Evolutionary conservation across 345 rosid genomes (phyloP).

Genomic region (Lenwebbia sp.): DNA sequence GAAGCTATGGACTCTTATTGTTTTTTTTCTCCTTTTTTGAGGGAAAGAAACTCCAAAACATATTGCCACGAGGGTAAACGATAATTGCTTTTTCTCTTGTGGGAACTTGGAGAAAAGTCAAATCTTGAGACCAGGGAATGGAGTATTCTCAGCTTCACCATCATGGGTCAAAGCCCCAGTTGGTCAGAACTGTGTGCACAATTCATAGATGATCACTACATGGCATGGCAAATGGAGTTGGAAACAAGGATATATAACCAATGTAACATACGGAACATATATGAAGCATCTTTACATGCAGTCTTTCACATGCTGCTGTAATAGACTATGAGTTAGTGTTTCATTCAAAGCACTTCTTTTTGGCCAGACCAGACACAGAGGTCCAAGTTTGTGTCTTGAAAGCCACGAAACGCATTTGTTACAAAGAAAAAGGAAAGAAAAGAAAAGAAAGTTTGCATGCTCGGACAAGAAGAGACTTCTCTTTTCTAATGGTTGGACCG

Average conservation of each 20-base stretch:
- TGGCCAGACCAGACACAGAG: background rate
- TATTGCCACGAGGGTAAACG: background rate
- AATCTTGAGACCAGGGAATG: background rate
- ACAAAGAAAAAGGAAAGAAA: background rate
- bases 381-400: background rate
- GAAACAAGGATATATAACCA: background rate
- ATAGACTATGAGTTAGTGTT: background rate
- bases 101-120: background rate
- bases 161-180: background rate
- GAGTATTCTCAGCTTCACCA: background rate
- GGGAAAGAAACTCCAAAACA: background rate
- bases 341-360: background rate
- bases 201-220: background rate
- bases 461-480: background rate
- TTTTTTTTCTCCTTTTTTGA: background rate
- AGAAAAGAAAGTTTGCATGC: background rate
- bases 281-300: background rate
- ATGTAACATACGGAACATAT: background rate
- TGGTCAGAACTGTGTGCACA: background rate
- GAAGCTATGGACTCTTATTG: conserved; percentile 7
- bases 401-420: background rate
- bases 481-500: background rate
- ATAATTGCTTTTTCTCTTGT: background rate
- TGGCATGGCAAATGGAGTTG: background rate
- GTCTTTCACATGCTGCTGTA: background rate